phyloP scores from a whole-genome alignment of 2,329 filamentous ascomycete genomes.

The Cercospora berteroae region DNA sequence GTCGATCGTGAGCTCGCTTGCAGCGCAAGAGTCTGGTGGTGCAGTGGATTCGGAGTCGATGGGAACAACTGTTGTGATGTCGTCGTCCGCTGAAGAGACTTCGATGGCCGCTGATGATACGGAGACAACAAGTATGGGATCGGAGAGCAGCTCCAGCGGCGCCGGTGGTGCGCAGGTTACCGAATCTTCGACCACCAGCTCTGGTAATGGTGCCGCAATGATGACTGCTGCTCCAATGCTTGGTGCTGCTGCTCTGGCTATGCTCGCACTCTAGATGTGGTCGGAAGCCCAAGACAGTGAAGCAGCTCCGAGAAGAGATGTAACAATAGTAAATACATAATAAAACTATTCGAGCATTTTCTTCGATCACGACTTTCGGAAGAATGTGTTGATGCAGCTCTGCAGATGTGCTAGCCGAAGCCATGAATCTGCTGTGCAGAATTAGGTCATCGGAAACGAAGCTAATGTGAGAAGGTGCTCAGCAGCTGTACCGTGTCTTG shows the following conservation, averaged over 20 bases:
- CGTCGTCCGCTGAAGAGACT: not conserved
- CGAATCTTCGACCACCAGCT: not conserved
- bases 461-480: not conserved
- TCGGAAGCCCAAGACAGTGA: not conserved
- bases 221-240: constrained; percentile 2
- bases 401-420: not conserved
- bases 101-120: not conserved
- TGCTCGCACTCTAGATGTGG: not conserved
- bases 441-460: not conserved
- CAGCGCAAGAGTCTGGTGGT: not conserved
- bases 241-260: not conserved
- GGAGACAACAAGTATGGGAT: not conserved
- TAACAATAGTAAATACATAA: not conserved
- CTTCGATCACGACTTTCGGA: not conserved
- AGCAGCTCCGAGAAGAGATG: not conserved
- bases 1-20: not conserved
- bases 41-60: not conserved
- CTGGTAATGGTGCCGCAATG: not conserved
- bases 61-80: not conserved
- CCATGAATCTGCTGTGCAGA: not conserved
- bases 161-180: not conserved
- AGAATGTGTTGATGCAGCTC: not conserved
- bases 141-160: not conserved
- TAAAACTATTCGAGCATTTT: not conserved
- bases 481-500: not conserved